Base-by-base conservation (phyloP, 2,329 filamentous ascomycete genomes). In the Neoarthrinium moseri region DNA sequence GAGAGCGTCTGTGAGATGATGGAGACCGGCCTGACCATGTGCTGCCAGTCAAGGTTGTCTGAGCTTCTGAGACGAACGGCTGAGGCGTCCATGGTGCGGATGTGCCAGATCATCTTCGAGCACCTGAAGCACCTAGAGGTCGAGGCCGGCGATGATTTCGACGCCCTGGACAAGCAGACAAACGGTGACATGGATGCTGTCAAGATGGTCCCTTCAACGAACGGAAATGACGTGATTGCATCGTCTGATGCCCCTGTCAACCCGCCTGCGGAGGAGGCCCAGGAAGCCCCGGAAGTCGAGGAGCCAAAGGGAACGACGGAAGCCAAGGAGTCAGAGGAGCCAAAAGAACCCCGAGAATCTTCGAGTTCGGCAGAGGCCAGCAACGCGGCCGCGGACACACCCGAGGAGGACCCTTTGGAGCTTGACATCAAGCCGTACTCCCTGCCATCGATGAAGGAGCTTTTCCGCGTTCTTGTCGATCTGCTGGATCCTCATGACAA, bases 1-100 rank as follows among this genome's bases (percentile, higher is more conserved):
- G 92, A 97, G 70, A 97, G 92, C 62, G 91, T 99, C 10, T 99
- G 95, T 64, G 91, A 96, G 65, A 97, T 99, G 91, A 97, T 99
- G 92, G 94, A 96, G 65, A 92, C 91, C 2, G 94, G 92, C 1
- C 70, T 99, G 54, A 96, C 91, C 61, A 97, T 99, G 74, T 99
- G 94, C 73, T 99, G 92, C 52, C 91, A 97, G 61, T 83, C 89
- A 45, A 83, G 92, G 45, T 84, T 97, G 50, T 96, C 91, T 8
- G 91, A 96, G 58, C 84, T 97, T 4, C 73, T 99, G 45, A 83
- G 92, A 52, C 81, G 91, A 52, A 95, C 91, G 17, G 94, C 94
- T 2, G 94, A 99, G 68, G 94, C 95, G 61, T 87, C 91, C 45
- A 96, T 99, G 91, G 89, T 97, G 36, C 89, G 90, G 55, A 99